Percentiles rank a stretch among this genome's conserved stretches.
phyloP scores from a whole-genome alignment of 2,329 filamentous ascomycete genomes.

The Penicillium griseofulvum region DNA sequence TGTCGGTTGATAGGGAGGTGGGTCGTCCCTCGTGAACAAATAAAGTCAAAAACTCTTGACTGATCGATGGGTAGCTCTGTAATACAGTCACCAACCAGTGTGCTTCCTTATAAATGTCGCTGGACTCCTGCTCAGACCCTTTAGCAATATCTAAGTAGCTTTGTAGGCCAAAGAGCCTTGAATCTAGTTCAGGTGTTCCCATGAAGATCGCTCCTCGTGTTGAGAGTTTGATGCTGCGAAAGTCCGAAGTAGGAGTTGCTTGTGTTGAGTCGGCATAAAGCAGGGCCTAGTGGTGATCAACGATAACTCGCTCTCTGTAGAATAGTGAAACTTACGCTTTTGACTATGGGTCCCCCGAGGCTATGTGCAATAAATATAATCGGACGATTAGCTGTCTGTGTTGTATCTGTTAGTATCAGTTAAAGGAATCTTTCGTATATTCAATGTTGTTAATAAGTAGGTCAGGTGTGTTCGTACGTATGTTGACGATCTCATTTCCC shows the following conservation, averaged over 20 bases:
- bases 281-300: conserved; percentile 8
- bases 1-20: not conserved
- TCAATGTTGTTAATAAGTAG: too few relatives aligned
- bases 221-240: conserved; percentile 13
- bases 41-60: conserved; percentile 3
- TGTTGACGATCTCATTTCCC: conserved; percentile 4
- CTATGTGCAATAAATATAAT: conserved; percentile 34
- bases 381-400: conserved; percentile 21
- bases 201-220: conserved; percentile 37
- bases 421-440: too few relatives aligned
- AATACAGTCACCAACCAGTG: conserved; percentile 10
- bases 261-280: conserved; percentile 9
- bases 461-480: not conserved
- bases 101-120: conserved; percentile 13
- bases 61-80: conserved; percentile 3
- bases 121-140: conserved; percentile 25
- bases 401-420: not conserved
- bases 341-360: conserved; percentile 29
- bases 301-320: conserved; percentile 3
- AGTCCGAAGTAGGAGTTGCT: conserved; percentile 15
- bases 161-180: conserved; percentile 33
- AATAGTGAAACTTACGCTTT: conserved; percentile 22
- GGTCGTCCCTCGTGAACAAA: conserved; percentile 7
- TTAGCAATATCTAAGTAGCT: conserved; percentile 28
- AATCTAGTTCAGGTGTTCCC: conserved; percentile 38